Base-by-base conservation (phyloP, 176 grass and related monocot genomes). In the Paspalum vaginatum region DNA sequence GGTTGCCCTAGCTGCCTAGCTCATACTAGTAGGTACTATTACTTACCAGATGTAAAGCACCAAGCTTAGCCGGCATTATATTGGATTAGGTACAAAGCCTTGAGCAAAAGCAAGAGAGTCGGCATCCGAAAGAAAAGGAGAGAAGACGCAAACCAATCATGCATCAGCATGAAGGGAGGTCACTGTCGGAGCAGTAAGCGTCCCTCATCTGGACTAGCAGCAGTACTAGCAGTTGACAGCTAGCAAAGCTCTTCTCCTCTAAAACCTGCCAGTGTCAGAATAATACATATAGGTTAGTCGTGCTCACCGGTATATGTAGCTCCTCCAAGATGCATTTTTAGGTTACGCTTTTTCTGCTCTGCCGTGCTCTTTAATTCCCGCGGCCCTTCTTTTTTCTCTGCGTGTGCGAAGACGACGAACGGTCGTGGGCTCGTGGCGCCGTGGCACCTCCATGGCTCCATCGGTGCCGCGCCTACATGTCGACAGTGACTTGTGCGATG, bases 311-410 rank as follows among this genome's bases (percentile, higher is more conserved):
- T n/a, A n/a, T n/a, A n/a, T n/a, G n/a, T n/a, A n/a, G n/a, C n/a
- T n/a, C 32, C 32, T 32, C 32, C 32, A 32, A 32, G 32, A 32
- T 32, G 32, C 32, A 8, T 21, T 40, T 12, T 16, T 44, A 6
- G 14, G 2, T 47, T 13, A 16, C 32, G 25, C 50, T 76, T 75
- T 75, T 73, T 64, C 37, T 62, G 53, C 0, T 12, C 37, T 62
- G 72, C n/a, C 72, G 9, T 27, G 68, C 67, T 7, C 70, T 59
- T 61, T 79, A 46, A 13, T 53, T 42, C n/a, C 45, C 18, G 1
- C n/a, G 10, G 6, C 79, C 15, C 18, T 64, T 63, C 24, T 72
- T 82, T 32, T 72, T 82, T 32, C 32, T 32, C 32, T 32, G 32
- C 32, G 32, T 32, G 32, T 32, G 32, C 32, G 32, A 32, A 32